phyloP scores from a whole-genome alignment of 129 eudicot species.

The Artemisia tridentata region DNA sequence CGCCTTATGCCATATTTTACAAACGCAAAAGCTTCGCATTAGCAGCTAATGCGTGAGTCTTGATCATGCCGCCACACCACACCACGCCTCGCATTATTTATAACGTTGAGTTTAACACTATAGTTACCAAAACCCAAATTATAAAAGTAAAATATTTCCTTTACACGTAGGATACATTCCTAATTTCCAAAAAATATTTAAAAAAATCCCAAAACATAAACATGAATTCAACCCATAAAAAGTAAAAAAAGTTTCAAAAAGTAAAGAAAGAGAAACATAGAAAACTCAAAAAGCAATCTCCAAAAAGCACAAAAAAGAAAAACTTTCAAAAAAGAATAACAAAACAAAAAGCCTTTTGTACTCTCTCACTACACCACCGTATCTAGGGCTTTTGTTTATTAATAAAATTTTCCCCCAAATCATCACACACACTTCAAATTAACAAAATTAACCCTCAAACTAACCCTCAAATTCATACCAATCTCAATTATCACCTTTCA shows the following conservation, averaged over 20 bases:
- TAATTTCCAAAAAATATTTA: not conserved
- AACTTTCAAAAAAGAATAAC: conserved; percentile 18
- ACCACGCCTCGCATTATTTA: no score
- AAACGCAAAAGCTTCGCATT: no score
- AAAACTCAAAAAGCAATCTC: conserved; percentile 25
- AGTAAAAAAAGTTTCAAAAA: conserved; percentile 5
- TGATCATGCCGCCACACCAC: no score
- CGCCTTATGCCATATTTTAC: no score
- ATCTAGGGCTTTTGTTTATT: conserved; percentile 20
- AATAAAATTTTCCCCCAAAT: not conserved
- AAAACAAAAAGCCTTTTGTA: conserved; percentile 14
- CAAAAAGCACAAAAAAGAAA: conserved; percentile 25
- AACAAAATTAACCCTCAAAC: conserved; percentile 14
- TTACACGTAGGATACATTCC: no score
- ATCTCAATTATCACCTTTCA: conserved; percentile 18
- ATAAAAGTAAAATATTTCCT: no score
- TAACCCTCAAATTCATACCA: not conserved
- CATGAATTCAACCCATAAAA: conserved; percentile 26
- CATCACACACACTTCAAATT: conserved; percentile 15
- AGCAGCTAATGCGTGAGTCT: no score
- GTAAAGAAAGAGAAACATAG: conserved; percentile 1
- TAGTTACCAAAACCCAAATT: no score
- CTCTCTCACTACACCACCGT: conserved; percentile 14
- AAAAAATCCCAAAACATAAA: not conserved
- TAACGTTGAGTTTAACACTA: no score